Evolutionary conservation across 768 basidiomycete species (phyloP).

Genomic region (Tricholoma matsutake): DNA sequence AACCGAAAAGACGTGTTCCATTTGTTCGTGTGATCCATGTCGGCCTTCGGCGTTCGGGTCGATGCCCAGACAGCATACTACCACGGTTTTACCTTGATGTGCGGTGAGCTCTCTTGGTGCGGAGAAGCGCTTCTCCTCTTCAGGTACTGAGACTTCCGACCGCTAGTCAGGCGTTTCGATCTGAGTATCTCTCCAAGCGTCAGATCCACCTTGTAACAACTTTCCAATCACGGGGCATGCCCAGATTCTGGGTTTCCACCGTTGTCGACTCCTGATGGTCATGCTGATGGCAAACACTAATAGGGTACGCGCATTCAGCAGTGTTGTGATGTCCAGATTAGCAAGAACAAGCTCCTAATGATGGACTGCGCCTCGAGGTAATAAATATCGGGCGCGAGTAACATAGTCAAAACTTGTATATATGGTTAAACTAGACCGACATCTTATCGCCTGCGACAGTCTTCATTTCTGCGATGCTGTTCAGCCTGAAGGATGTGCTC

Average conservation of each 20-base stretch:
- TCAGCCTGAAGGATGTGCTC: not conserved
- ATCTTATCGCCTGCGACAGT: conserved; percentile 44
- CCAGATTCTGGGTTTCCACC: not conserved
- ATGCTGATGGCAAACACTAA: not conserved
- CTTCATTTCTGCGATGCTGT: conserved; percentile 28
- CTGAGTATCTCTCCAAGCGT: not conserved
- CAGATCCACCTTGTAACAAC: not conserved
- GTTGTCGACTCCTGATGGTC: not conserved
- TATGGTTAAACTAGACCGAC: conserved; percentile 6
- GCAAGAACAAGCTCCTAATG: not conserved
- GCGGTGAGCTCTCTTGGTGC: too few species aligned
- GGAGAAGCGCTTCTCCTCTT: too few species aligned
- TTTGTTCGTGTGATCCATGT: not conserved
- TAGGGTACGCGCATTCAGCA: not conserved
- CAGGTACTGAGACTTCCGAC: not conserved
- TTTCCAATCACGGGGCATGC: not conserved
- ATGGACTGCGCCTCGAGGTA: not conserved
- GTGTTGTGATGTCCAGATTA: not conserved
- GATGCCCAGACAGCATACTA: not conserved
- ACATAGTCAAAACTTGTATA: not conserved
- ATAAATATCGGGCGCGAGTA: not conserved
- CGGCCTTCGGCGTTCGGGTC: not conserved
- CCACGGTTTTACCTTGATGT: too few species aligned
- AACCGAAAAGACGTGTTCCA: not conserved
- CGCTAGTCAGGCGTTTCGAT: not conserved